Base-by-base conservation (phyloP, 306 rosid genomes). In the Canavalia gladiata region DNA sequence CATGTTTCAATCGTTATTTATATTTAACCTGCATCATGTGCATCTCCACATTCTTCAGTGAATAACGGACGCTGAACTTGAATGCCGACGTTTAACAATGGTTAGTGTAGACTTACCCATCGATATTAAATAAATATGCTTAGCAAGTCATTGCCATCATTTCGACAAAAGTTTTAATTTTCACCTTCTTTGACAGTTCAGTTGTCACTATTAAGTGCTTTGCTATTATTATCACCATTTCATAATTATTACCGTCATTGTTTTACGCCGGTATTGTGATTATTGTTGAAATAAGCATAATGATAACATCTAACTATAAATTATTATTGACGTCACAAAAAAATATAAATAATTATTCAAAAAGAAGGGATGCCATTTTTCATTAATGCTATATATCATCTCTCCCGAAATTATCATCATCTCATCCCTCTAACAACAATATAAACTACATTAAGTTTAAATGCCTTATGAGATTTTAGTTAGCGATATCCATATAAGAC, bases 211-310 rank as follows among this genome's bases (percentile, higher is more conserved):
- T 83, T 77, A 8, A 18, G 71, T 77, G 29, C 64, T 83, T 83
- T 78, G 46, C 76, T 64, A 45, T 72, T 71, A 64, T 83, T 77
- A 66, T 77, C 72, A 56, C 76, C 77, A 72, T 65, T 18, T 35
- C 72, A 72, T 66, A 7, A 83, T 83, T 83, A 78, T 78, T 72
- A 78, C 80, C 65, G 83, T 45, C 82, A 70, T 76, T 83, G 68
- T 71, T 71, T 77, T 54, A 83, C 34, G 75, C n/a, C 37, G 52
- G 39, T 57, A n/a, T 18, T 75, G 73, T 68, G 77, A 82, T 82
- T 72, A 72, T 77, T 83, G 65, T 72, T 33, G 56, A 77, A 46
- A 58, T 83, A 64, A 83, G 43, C 83, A 72, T 46, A 64, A 83
- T 83, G 5, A 83, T 78, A 83, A 34, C 83, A 83, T 78, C 76